Base-by-base conservation (phyloP, 1,284 basidiomycete species). In the Rugosomyces carneus region DNA sequence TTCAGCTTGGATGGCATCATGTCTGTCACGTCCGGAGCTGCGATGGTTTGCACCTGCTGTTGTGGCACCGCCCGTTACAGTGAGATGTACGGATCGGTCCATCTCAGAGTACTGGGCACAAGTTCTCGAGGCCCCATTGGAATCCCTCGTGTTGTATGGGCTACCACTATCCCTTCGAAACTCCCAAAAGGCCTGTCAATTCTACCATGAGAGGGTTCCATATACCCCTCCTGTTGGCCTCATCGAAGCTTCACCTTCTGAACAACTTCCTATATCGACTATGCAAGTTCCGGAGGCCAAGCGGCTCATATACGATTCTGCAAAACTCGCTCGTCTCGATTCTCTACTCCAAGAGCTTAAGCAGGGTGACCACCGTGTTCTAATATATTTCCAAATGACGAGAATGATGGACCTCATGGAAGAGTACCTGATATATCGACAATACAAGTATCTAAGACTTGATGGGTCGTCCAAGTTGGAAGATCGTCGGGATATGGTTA, bases 381-480 rank as follows among this genome's bases (percentile, higher is more conserved):
- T 99, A 55, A 79, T 99, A 42, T 99, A 99, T 72, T 99, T 98
- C 84, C 96, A 99, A 68, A 99, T 99, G 96, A 99, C 96, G 19
- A 81, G 87, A 53, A 99, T 99, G 96, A 98, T 99, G 83, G 95
- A 99, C 63, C 73, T 99, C 49, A 95, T 99, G 83, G 96, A 99
- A 65, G 96, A 99, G 64, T 99, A 98, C 65, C 75, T 99, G 46
- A 93, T 97, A 56, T 97, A 91, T 70, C 82, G 95, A 5, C 95
- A 98, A 66, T 95, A 96, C 78, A 97, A 97, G 69, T 99, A 99
- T 63, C 71, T 99, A 23, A 82, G 96, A 32, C 72, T 99, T 37
- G 96, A 99, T 67, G 96, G 96, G 40, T 89, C 88, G 0, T 95
- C 93, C 20, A 93, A 96, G 59, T 80, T 99, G 46, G 93, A 95